These are phyloP conservation scores for Torulaspora franciscae DNA, from an alignment of 805 yeast species.

Conservation along the genomic window DNA sequence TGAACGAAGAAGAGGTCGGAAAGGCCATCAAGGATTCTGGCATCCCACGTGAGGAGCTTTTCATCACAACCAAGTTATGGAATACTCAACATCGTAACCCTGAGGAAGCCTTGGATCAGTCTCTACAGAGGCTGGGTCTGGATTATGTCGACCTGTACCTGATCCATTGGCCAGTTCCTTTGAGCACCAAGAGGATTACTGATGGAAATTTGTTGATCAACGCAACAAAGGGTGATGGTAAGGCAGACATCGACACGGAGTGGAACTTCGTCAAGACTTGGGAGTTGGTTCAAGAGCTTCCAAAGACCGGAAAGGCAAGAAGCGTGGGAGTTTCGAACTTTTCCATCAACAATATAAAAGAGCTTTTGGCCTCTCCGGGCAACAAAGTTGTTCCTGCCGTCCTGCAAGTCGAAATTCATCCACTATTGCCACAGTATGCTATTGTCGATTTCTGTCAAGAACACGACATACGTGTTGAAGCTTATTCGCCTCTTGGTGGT, in stretches of 20 bases:
- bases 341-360: conserved; percentile 48
- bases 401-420: conserved; percentile 76
- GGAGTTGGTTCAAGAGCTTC: conserved; percentile 57
- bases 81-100: conserved; percentile 47
- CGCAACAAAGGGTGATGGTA: conserved; percentile 40
- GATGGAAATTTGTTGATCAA: conserved; percentile 32
- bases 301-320: conserved; percentile 47
- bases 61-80: conserved; percentile 70
- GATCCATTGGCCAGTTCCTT: conserved; percentile 77
- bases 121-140: conserved; percentile 57
- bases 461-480: conserved; percentile 57
- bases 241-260: conserved; percentile 35
- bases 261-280: conserved; percentile 54
- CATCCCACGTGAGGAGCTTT: conserved; percentile 58
- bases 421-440: conserved; percentile 60
- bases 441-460: conserved; percentile 48
- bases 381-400: conserved; percentile 58
- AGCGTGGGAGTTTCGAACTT: conserved; percentile 79
- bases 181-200: conserved; percentile 40
- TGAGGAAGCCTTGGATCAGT: conserved; percentile 48
- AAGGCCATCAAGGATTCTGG: conserved; percentile 52
- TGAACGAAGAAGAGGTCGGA: conserved; percentile 64
- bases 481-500: conserved; percentile 76
- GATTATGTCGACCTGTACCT: conserved; percentile 76
- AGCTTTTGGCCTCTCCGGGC: conserved; percentile 45